phyloP scores from a whole-genome alignment of 2,329 filamentous ascomycete genomes.

The Xylaria arbuscula region DNA sequence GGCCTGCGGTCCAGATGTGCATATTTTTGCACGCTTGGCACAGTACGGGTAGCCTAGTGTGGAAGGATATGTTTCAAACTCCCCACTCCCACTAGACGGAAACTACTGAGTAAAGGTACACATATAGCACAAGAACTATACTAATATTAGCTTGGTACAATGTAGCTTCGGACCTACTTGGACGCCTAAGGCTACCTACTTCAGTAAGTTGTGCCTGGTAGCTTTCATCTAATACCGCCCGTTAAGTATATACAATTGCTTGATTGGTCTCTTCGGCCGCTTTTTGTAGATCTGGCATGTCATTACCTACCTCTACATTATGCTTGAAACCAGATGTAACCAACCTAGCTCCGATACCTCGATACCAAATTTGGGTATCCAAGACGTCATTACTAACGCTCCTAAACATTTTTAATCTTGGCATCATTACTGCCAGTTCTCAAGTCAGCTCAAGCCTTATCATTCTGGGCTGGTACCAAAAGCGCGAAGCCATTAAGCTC shows the following conservation, averaged over 20 bases:
- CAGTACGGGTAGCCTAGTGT: conserved; percentile 11
- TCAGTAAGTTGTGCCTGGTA: no score
- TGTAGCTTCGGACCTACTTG: neutral
- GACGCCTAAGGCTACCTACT: no score
- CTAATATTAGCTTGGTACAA: neutral
- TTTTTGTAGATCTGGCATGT: conserved; percentile 29
- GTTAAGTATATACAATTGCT: neutral
- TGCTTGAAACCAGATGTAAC: conserved; percentile 20
- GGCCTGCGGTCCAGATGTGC: neutral
- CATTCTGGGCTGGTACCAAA: neutral
- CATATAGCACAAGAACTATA: neutral
- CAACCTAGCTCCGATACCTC: conserved; percentile 10
- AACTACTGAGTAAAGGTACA: neutral
- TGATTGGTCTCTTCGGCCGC: conserved; percentile 21
- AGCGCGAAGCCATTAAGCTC: neutral
- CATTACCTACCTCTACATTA: neutral
- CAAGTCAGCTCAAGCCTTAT: neutral
- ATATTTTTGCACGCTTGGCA: neutral
- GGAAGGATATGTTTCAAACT: conserved; percentile 24
- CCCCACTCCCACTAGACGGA: neutral
- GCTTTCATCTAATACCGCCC: no score
- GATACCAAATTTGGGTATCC: conserved; percentile 25
- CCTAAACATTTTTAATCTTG: conserved; percentile 18
- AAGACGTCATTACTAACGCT: conserved; percentile 35
- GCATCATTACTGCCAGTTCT: conserved; percentile 17